Percentiles rank a stretch among this genome's conserved stretches.
Conservation (phyloP, 352 stramenopile species). For the Pythium dissotocum region DNA sequence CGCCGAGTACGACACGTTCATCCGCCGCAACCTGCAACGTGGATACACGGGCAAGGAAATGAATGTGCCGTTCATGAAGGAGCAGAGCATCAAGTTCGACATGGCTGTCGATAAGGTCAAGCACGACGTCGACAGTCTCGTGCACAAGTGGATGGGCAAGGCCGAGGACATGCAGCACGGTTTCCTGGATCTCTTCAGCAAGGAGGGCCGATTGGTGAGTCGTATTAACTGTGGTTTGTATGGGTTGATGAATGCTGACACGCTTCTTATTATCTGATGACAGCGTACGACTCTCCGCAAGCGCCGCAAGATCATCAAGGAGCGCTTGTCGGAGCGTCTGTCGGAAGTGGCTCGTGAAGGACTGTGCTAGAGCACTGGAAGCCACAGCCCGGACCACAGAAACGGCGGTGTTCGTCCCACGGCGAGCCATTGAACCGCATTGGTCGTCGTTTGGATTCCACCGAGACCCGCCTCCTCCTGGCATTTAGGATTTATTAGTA, state of each 20-base stretch:
- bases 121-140: constrained; percentile 71
- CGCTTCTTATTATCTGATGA: constrained; percentile 4
- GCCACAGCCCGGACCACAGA: background rate
- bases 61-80: constrained; percentile 90
- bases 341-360: constrained; percentile 79
- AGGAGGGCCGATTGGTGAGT: constrained; percentile 71
- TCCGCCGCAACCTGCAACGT: constrained; percentile 86
- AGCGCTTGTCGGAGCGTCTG: constrained; percentile 64
- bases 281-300: constrained; percentile 76
- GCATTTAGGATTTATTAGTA: constrained; percentile 14
- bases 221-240: background rate
- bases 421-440: background rate
- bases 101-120: constrained; percentile 85
- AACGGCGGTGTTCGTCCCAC: background rate
- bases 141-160: constrained; percentile 80
- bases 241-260: background rate
- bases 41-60: constrained; percentile 92
- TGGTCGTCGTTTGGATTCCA: background rate
- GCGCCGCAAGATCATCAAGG: constrained; percentile 82
- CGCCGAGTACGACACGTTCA: constrained; percentile 91
- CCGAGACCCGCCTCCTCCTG: background rate
- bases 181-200: constrained; percentile 79
- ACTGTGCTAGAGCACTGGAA: constrained; percentile 46
- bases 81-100: constrained; percentile 88
- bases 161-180: constrained; percentile 78